Conservation (phyloP, 768 basidiomycete species). For the Suillus subalutaceus region DNA sequence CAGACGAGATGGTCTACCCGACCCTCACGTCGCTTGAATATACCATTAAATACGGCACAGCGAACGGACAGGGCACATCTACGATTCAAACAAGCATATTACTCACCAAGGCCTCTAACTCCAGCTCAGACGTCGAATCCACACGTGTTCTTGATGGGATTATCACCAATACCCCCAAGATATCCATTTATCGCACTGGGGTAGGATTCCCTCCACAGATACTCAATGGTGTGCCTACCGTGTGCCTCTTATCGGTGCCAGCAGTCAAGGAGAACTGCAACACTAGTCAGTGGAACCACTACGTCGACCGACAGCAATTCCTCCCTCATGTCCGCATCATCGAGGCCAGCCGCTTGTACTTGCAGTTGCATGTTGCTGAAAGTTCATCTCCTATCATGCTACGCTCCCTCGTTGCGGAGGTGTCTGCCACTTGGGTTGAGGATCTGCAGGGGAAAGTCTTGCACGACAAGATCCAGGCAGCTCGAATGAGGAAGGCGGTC, state of each 20-base stretch:
- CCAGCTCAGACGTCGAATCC: not conserved
- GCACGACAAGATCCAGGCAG: not conserved
- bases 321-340: conserved; percentile 1
- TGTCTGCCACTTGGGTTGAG: not conserved
- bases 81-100: not conserved
- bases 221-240: not conserved
- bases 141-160: not conserved
- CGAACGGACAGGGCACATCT: not conserved
- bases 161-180: not conserved
- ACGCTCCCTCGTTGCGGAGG: not conserved
- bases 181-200: not conserved
- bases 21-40: not conserved
- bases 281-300: not conserved
- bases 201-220: not conserved
- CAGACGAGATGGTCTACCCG: not conserved
- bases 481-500: not conserved
- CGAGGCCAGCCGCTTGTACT: not conserved
- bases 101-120: not conserved
- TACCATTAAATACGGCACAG: not conserved
- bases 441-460: not conserved
- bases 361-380: not conserved
- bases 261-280: not conserved
- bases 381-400: not conserved
- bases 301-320: not conserved
- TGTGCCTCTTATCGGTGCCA: not conserved